phyloP scores from a whole-genome alignment of 768 basidiomycete genomes.

The Lactarius vividus region DNA sequence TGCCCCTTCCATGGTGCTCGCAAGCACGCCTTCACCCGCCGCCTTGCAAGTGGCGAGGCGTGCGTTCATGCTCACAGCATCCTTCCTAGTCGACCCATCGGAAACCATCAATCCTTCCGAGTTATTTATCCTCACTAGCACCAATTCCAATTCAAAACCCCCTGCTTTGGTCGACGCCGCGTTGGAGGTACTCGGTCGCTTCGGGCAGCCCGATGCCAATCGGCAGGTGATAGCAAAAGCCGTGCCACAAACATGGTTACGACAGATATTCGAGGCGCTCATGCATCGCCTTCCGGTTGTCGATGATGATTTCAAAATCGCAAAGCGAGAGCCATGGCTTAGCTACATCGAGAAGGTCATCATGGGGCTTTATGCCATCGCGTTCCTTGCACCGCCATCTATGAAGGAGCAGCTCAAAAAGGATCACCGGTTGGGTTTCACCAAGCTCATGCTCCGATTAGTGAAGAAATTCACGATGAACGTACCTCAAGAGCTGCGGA shows the following conservation, averaged over 20 bases:
- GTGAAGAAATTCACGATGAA: slow-evolving; percentile 59
- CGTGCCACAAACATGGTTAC: slow-evolving; percentile 56
- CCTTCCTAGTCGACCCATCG: slow-evolving; percentile 68
- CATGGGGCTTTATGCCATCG: slow-evolving; percentile 82
- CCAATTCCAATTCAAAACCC: slow-evolving; percentile 46
- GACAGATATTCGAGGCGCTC: slow-evolving; percentile 63
- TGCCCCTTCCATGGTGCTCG: slow-evolving; percentile 38
- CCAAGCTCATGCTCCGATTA: slow-evolving; percentile 67
- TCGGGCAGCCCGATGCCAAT: slow-evolving; percentile 75
- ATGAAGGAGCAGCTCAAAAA: slow-evolving; percentile 69
- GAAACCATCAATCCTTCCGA: slow-evolving; percentile 64
- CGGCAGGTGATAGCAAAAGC: slow-evolving; percentile 65
- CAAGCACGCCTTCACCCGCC: slow-evolving; percentile 39
- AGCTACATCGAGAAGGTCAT: slow-evolving; percentile 76
- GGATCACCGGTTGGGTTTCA: slow-evolving; percentile 65
- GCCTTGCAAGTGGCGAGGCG: slow-evolving; percentile 49
- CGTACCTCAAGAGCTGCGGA: slow-evolving; percentile 50
- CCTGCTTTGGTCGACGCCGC: slow-evolving; percentile 67
- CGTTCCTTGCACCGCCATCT: slow-evolving; percentile 75
- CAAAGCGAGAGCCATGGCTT: slow-evolving; percentile 65
- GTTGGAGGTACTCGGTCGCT: slow-evolving; percentile 80
- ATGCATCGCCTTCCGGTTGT: slow-evolving; percentile 82
- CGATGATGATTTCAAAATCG: slow-evolving; percentile 69
- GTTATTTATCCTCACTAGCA: slow-evolving; percentile 52
- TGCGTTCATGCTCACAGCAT: slow-evolving; percentile 64